Conservation (phyloP, 2,329 filamentous ascomycete species). For the Penicillium vulpinum region DNA sequence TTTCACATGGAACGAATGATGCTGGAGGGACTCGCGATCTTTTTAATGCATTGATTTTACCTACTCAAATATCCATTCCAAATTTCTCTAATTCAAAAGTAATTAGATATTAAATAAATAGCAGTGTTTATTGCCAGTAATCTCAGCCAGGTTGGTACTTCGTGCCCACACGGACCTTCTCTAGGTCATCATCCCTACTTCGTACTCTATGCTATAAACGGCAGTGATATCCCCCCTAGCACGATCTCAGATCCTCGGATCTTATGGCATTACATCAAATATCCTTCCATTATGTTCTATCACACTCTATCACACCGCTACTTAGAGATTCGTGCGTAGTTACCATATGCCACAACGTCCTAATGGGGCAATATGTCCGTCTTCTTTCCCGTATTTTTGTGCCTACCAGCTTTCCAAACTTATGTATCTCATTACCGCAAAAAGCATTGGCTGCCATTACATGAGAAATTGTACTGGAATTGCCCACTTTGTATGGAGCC, state of each 20-base stretch:
- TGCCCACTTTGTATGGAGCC: not conserved
- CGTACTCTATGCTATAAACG: not conserved
- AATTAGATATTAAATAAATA: not conserved
- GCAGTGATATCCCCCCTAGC: not conserved
- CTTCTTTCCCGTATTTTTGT: not conserved
- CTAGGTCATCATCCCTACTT: not conserved
- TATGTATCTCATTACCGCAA: not conserved
- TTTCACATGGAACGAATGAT: constrained; percentile 2
- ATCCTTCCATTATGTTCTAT: not conserved
- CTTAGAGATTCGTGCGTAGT: not conserved
- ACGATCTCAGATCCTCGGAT: not conserved
- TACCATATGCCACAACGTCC: not conserved
- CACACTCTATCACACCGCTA: not conserved
- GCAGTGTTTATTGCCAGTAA: too few relatives aligned
- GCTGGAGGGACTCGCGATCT: constrained; percentile 9
- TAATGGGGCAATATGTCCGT: not conserved
- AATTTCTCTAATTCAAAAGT: not conserved
- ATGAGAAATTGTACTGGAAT: not conserved
- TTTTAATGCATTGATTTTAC: not conserved
- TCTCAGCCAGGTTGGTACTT: too few relatives aligned
- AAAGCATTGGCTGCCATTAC: too few relatives aligned
- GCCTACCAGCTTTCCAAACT: too few relatives aligned
- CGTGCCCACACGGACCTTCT: not conserved
- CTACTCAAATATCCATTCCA: not conserved
- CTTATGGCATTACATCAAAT: not conserved